Evolutionary conservation across 345 rosid genomes (phyloP).

Genomic region (Acer campestre): DNA sequence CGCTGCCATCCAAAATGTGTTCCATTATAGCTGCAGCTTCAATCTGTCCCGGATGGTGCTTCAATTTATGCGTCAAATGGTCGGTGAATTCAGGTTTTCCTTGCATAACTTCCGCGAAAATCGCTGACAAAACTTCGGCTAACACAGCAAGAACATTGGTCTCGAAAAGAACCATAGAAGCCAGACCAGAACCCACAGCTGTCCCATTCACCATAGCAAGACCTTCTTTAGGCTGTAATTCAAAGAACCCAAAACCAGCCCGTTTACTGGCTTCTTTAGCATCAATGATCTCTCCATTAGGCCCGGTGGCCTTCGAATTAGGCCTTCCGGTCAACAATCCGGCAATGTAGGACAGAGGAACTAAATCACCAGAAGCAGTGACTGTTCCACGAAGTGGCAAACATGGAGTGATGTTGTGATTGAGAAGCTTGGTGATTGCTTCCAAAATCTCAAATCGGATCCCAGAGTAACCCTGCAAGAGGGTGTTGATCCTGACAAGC

Average conservation of each 20-base stretch:
- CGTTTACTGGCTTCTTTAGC: slow-evolving; percentile 49
- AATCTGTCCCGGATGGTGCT: slow-evolving; percentile 65
- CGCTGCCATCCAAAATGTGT: slow-evolving; percentile 51
- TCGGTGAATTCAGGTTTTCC: slow-evolving; percentile 60
- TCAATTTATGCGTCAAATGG: slow-evolving; percentile 54
- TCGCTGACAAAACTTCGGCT: slow-evolving; percentile 46
- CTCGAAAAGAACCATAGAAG: slow-evolving; percentile 55
- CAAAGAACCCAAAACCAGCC: slow-evolving; percentile 53
- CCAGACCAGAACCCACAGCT: slow-evolving; percentile 71
- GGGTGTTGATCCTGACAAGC: slow-evolving; percentile 76
- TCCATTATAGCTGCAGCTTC: slow-evolving; percentile 69
- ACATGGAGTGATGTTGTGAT: slow-evolving; percentile 66
- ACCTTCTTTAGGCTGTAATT: slow-evolving; percentile 73
- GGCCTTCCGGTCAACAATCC: slow-evolving; percentile 65
- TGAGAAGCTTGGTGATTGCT: slow-evolving; percentile 63
- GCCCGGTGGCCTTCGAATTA: slow-evolving; percentile 61
- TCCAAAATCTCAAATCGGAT: slow-evolving; percentile 73
- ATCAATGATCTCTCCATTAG: slow-evolving; percentile 49
- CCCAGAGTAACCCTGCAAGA: slow-evolving; percentile 75
- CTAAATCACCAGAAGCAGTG: slow-evolving; percentile 75
- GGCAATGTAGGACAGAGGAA: slow-evolving; percentile 71
- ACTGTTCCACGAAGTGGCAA: slow-evolving; percentile 79
- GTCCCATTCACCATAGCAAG: slow-evolving; percentile 72
- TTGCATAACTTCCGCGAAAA: slow-evolving; percentile 56
- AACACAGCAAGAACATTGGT: slow-evolving; percentile 40